Evolutionary conservation across 495 filamentous ascomycete species (phyloP).

Genomic region (Hyaloscypha bicolor): DNA sequence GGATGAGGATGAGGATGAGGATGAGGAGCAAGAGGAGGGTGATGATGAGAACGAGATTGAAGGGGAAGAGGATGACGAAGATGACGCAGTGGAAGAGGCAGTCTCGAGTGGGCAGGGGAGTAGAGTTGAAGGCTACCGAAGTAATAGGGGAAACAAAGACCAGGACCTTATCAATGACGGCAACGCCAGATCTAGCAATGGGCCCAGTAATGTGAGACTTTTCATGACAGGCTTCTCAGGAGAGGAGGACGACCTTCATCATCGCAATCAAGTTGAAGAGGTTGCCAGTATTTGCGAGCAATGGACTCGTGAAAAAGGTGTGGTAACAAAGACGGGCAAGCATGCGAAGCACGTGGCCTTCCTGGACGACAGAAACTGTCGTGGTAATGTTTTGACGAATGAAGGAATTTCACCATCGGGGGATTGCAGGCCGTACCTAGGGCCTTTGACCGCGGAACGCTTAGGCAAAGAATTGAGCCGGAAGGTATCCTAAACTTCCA

Average conservation of each 20-base stretch:
- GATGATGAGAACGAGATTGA: too few relatives aligned
- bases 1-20: neutral
- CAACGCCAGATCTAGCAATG: neutral
- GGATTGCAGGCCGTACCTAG: constrained; percentile 6
- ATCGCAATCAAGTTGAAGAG: constrained; percentile 12
- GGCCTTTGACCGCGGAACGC: constrained; percentile 9
- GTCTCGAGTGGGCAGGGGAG: too few relatives aligned
- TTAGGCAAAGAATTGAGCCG: neutral
- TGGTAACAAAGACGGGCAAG: neutral
- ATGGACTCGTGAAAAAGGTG: neutral
- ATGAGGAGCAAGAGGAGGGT: too few relatives aligned
- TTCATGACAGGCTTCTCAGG: constrained; percentile 8
- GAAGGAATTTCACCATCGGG: neutral
- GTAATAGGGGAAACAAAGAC: neutral
- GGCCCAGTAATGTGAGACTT: neutral
- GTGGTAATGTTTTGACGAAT: neutral
- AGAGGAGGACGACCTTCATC: neutral
- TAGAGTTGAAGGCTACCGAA: too few relatives aligned
- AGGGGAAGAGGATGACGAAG: too few relatives aligned
- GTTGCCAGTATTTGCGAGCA: constrained; percentile 9
- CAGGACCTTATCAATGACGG: neutral
- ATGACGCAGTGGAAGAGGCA: neutral
- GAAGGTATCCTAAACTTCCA: neutral
- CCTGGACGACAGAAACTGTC: constrained; percentile 8
- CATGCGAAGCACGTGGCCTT: constrained; percentile 6